Conservation (phyloP, 208 protist genomes). For the Tritrichomonas foetus region DNA sequence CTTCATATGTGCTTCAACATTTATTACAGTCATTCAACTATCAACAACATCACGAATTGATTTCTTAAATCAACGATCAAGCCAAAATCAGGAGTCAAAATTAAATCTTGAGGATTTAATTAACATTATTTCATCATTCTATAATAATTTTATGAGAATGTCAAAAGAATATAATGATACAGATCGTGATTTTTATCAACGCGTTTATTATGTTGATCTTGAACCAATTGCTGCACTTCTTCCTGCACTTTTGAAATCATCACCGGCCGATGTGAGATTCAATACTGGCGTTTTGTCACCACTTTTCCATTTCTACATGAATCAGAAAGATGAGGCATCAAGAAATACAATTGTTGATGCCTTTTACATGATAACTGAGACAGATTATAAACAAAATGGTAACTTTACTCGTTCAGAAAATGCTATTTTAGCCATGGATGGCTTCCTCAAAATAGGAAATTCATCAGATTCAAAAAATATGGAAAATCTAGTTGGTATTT, state of each 20-base stretch:
- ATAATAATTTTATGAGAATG: neutral
- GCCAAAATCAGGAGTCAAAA: too few relatives aligned
- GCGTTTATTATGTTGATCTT: neutral
- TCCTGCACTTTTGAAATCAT: neutral
- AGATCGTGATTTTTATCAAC: neutral
- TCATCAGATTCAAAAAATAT: too few relatives aligned
- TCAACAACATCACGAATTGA: neutral
- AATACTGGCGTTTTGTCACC: neutral
- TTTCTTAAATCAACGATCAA: neutral
- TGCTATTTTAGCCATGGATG: neutral
- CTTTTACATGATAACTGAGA: neutral
- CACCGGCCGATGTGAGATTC: neutral
- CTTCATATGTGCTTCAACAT: neutral
- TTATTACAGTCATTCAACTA: neutral
- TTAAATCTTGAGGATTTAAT: neutral
- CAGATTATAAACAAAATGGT: neutral
- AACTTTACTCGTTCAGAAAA: neutral
- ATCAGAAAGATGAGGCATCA: neutral
- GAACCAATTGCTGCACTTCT: neutral
- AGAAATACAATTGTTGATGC: neutral
- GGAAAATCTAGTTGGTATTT: neutral
- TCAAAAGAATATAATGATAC: neutral
- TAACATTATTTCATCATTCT: neutral
- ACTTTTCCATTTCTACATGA: conserved; percentile 23
- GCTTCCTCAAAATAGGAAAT: too few relatives aligned